A percentile compares a stretch with the other conserved stretches of the same genome.
Evolutionary conservation across 2,329 filamentous ascomycete species (phyloP).

Genomic region (Fusarium sp.): DNA sequence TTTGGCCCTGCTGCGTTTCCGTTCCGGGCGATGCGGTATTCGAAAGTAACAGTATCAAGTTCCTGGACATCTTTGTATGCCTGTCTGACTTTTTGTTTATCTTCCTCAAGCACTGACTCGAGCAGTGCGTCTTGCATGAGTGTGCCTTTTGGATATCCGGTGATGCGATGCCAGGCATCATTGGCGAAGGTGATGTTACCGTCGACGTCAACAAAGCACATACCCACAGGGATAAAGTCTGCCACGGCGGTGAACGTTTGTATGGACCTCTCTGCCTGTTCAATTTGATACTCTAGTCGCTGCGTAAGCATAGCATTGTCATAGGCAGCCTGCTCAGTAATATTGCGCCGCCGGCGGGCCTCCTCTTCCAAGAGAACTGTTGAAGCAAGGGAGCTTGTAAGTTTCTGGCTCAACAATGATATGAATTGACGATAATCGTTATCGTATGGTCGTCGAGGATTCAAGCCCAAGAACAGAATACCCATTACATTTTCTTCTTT

Average conservation of each 20-base stretch:
- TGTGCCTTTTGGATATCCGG: constrained; percentile 56
- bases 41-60: constrained; percentile 58
- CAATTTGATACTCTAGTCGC: constrained; percentile 69
- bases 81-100: constrained; percentile 56
- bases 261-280: constrained; percentile 65
- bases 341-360: constrained; percentile 65
- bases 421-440: constrained; percentile 79
- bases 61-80: constrained; percentile 58
- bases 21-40: constrained; percentile 56
- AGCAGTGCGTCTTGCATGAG: constrained; percentile 55
- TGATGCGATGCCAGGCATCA: constrained; percentile 71
- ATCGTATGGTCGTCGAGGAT: constrained; percentile 78
- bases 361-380: constrained; percentile 79
- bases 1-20: neutral
- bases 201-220: constrained; percentile 75
- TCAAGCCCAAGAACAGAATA: constrained; percentile 76
- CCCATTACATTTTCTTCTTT: constrained; percentile 75
- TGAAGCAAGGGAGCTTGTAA: constrained; percentile 76
- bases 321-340: constrained; percentile 70
- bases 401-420: constrained; percentile 64
- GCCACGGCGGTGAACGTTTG: constrained; percentile 77
- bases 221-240: constrained; percentile 79
- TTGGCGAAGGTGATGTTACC: constrained; percentile 79
- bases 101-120: constrained; percentile 61
- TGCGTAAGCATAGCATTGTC: constrained; percentile 75